Base-by-base conservation (phyloP, 257 asterid genomes). In the Lycium barbarum region DNA sequence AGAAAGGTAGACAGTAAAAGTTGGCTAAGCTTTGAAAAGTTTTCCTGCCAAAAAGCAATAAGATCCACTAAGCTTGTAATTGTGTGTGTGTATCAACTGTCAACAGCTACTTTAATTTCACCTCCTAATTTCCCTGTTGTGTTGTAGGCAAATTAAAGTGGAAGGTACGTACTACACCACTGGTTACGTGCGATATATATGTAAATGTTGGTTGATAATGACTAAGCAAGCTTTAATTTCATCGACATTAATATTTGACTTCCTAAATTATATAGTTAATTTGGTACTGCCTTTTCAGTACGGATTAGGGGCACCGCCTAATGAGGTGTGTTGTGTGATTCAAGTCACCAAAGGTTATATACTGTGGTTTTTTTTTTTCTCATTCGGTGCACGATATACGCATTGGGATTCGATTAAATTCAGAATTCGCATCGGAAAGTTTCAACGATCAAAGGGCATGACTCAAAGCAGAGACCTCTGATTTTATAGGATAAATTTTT, bases 221-320 rank as follows among this genome's bases (percentile, higher is more conserved):
- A 74, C 81, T 47, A 74, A 74, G 59, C 62, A 74, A 74, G 49
- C 81, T 74, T 74, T 67, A 67, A 9, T 35, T 67, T 22, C 40
- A 13, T 65, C 18, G 11, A 49, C 26, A 18, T 20, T 74, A 51
- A 20, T 51, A 26, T 76, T 76, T 76, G 33, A 78, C 49, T 78
- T 26, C 2, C 65, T 78, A 78, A 22, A 7, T 76, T 3, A 22
- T 12, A 20, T n/a, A 49, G 20, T 51, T n/a, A 49, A 12, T 51
- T 78, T 8, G 9, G 20, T 26, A 53, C 33, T 78, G 33, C 65
- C 49, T 78, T 78, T 78, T 53, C 65, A 53, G 61, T 78, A 51
- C 22, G 82, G 33, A 22, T 1, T 51, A 53, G 45, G 82, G 65
- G 45, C 65, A 58, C 26, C 4, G 26, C 17, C 1, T 49, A 6